Evolutionary conservation across 2,329 filamentous ascomycete genomes (phyloP).

Genomic region (Phaeosphaeriaceae sp.): DNA sequence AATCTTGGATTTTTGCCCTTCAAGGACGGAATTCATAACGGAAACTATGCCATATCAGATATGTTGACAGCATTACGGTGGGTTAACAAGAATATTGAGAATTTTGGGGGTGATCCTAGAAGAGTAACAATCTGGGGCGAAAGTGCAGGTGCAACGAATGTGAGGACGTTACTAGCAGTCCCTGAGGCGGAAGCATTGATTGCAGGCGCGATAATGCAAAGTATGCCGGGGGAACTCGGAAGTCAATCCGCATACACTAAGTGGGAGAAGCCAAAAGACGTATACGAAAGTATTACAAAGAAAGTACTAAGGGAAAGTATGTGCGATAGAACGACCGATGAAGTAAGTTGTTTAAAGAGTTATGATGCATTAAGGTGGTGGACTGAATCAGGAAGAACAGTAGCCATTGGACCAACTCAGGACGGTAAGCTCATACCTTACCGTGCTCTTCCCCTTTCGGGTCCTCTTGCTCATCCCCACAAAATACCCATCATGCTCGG

Average conservation of each 20-base stretch:
- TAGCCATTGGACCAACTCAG: neutral
- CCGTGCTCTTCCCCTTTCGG: neutral
- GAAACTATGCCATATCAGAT: neutral
- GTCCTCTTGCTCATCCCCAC: neutral
- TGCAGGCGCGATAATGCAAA: neutral
- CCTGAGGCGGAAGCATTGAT: neutral
- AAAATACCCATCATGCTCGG: neutral
- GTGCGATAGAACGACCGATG: neutral
- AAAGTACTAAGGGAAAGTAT: neutral
- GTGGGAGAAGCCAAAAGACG: neutral
- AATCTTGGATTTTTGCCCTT: neutral
- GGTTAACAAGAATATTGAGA: neutral
- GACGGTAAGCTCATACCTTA: neutral
- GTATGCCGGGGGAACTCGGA: neutral
- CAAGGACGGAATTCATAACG: neutral
- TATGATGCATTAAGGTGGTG: neutral
- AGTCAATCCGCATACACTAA: neutral
- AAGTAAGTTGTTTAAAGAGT: neutral
- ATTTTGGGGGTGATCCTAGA: neutral
- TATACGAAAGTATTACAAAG: neutral
- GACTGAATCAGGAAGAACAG: neutral
- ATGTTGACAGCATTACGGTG: neutral
- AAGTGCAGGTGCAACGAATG: neutral
- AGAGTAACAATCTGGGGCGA: neutral
- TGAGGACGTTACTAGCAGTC: neutral